Conservation (phyloP, 352 stramenopile species). For the Thraustochytrium sp. region DNA sequence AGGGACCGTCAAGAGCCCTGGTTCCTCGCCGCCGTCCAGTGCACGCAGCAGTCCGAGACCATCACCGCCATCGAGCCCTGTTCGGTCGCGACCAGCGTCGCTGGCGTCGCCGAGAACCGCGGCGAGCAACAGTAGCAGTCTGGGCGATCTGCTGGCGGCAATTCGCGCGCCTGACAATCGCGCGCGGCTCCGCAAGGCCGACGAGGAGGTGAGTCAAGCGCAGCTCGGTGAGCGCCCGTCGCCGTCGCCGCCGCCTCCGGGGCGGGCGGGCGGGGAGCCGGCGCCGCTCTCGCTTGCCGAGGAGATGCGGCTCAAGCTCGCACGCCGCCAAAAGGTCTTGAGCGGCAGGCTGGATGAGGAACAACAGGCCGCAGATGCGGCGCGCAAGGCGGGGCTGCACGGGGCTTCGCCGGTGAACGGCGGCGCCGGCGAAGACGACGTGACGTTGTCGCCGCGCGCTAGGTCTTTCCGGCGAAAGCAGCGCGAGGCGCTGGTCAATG, state of each 20-base stretch:
- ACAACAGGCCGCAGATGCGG: constrained; percentile 7
- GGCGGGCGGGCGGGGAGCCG: too few relatives aligned
- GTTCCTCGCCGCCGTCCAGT: too few relatives aligned
- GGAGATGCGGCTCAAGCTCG: constrained; percentile 12
- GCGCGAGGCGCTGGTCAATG: background rate
- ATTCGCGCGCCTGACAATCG: background rate
- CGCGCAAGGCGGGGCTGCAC: background rate
- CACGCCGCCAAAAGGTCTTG: constrained; percentile 6
- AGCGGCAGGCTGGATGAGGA: constrained; percentile 25
- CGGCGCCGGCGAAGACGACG: background rate
- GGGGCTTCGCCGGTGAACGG: background rate
- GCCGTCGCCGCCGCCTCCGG: too few relatives aligned
- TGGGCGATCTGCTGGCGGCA: background rate
- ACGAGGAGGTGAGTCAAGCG: background rate
- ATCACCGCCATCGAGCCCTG: too few relatives aligned
- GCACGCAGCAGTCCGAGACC: too few relatives aligned
- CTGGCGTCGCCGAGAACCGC: too few relatives aligned
- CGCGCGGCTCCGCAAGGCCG: background rate
- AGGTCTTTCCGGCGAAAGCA: background rate
- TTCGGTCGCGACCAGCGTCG: too few relatives aligned
- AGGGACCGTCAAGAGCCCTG: too few relatives aligned
- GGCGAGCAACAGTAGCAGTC: background rate
- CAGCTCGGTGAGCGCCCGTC: too few relatives aligned
- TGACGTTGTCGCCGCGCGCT: background rate
- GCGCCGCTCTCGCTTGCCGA: background rate